Evolutionary conservation across 2,329 filamentous ascomycete genomes (phyloP), one percentile per base, ranked within the genome.

Genomic region (Epichloe festucae): DNA sequence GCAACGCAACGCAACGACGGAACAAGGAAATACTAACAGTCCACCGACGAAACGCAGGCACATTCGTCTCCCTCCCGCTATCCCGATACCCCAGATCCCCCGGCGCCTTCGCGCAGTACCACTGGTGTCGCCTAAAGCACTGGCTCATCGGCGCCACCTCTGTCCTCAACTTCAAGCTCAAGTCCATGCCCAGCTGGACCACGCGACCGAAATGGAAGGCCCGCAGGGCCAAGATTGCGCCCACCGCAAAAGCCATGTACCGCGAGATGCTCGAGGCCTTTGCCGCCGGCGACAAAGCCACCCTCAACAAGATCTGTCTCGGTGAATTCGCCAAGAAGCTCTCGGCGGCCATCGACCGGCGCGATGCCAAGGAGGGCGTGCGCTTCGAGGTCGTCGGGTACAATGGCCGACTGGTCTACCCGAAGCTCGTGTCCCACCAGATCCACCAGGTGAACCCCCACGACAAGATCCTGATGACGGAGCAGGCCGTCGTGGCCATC

Each of bases 401-500:
- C 67, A 73, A 71, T 52, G 60, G 62, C 45, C 42, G 52, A 6
- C 59, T 65, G 52, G 58, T 66, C 27, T 71, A 70, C 55, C 74
- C 79, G 8, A 70, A 72, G 8, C 58, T 85, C 40, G 69, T 78
- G 42, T 78, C 77, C 53, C 75, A 82, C 66, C 73, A 77, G 58
- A 65, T 78, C 10, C 65, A 70, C 43, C 63, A 70, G 34, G 63
- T 79, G 47, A 72, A 76, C 14, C 59, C 4, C 4, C 67, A 70
- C 8, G 66, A 71, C 39, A 65, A 66, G 52, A 61, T 63, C 7
- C 57, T 62, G 49, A 60, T 61, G 42, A 60, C 70, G 3, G 58
- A 82, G 50, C 73, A 78, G 59, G 79, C 73, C 27, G 74, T 84
- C n/a, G 79, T 86, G 46, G 70, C 71, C 52, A 77, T 86, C 55